Evolutionary conservation across 108 stramenopile species (phyloP), one percentile per base, ranked within the genome.

Genomic region (Conticribra guillardii): DNA sequence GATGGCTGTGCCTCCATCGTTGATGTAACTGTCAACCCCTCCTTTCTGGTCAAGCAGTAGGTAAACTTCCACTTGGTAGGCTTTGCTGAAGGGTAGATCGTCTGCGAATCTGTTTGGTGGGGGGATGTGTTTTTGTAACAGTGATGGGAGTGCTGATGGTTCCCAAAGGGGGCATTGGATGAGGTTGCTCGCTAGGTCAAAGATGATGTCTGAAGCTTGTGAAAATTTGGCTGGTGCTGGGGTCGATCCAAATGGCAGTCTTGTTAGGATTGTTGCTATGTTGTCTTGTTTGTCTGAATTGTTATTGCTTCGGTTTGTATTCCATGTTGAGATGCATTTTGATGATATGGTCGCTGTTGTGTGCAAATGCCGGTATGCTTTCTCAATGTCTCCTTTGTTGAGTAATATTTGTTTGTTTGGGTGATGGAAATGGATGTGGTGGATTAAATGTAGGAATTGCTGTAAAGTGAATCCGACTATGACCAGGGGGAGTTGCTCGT

Each of bases 371-470:
- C 68, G 3, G 48, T 60, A 69, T 8, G 68, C 57, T 19, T 69
- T 69, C 2, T 69, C 68, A 8, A 69, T 69, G 0, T 69, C 68
- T 1, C 47, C 41, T 51, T 69, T 69, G 68, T 60, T 61, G 24
- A 19, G 27, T 3, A 69, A 18, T 3, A 69, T 69, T 30, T 21
- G 27, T 60, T 60, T 8, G 57, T 27, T 15, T 0, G 58, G 68
- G 68, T 61, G 21, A n/a, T 51, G 33, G 16, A n/a, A 48, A 2
- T 59, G 34, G 14, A 69, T 61, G 57, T 59, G 22, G n/a, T 61
- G 60, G 26, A 69, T 69, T 15, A 48, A 23, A 26, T 69, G 68
- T n/a, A 60, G 48, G 1, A 30, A 46, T 19, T 47, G 33, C 18
- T 26, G 37, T 1, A 69, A 23, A 14, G 60, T 24, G 23, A 22